Evolutionary conservation across 352 stramenopile species (phyloP).

Genomic region (Plasmopara muralis): DNA sequence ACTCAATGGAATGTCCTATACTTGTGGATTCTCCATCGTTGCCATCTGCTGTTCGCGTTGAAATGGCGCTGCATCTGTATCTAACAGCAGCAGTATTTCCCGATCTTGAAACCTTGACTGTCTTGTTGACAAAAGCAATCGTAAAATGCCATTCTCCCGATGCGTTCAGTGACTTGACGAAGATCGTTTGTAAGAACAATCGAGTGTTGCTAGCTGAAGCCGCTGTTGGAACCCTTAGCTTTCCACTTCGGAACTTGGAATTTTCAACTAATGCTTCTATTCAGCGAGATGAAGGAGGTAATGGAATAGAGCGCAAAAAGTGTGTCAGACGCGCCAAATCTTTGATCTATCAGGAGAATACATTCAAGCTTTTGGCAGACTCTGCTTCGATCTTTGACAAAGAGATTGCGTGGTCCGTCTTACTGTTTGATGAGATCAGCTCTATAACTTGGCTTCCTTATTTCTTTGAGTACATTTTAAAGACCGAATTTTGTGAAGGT

Average conservation of each 20-base stretch:
- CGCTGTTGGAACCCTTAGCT: slow-evolving; percentile 14
- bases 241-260: slow-evolving; percentile 24
- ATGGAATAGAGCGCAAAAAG: slow-evolving; percentile 8
- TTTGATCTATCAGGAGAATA: slow-evolving; percentile 27
- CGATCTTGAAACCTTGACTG: slow-evolving; percentile 30
- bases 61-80: slow-evolving; percentile 34
- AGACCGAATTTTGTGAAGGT: slow-evolving; percentile 18
- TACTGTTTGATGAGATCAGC: slow-evolving; percentile 19
- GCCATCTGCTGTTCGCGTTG: slow-evolving; percentile 23
- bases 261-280: slow-evolving; percentile 16
- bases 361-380: slow-evolving; percentile 18
- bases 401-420: slow-evolving; percentile 18
- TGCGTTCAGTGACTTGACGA: slow-evolving; percentile 23
- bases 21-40: slow-evolving; percentile 9
- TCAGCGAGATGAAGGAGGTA: slow-evolving; percentile 13
- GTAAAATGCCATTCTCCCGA: slow-evolving; percentile 31
- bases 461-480: slow-evolving; percentile 31
- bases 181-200: slow-evolving; percentile 23
- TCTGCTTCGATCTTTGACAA: slow-evolving; percentile 16
- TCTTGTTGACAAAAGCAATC: slow-evolving; percentile 29
- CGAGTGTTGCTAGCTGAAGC: slow-evolving; percentile 20
- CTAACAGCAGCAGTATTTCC: slow-evolving; percentile 22
- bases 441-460: slow-evolving; percentile 27
- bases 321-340: slow-evolving; percentile 19
- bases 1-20: slow-evolving; percentile 1